Evolutionary conservation across 768 basidiomycete species (phyloP), one percentile per base, ranked within the genome.

Genomic region (Agrocybe praecox): DNA sequence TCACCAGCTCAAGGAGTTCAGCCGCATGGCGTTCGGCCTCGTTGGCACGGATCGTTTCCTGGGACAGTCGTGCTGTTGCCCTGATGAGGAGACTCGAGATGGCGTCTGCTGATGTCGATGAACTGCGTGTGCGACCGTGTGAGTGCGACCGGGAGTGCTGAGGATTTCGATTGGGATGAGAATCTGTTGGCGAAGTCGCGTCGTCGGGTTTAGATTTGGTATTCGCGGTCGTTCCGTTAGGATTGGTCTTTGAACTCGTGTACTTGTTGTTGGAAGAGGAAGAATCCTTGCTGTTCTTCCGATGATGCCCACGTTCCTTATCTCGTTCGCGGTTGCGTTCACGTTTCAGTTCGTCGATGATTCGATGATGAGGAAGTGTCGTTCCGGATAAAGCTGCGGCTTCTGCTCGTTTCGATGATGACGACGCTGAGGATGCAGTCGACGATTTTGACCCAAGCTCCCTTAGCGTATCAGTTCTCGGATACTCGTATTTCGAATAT

Each of bases 11-110:
- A 18, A 77, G 56, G 7, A 76, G 61, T 40, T 75, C 74, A 0
- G 62, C 40, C 4, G 69, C 65, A 23, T 72, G 72, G 8, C 54
- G 49, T 46, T 80, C 77, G 1, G 75, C 71, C 8, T 73, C 68
- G 53, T 78, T 71, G 7, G 77, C 76, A 43, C 77, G 69, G 21
- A 70, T 67, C 4, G 74, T 76, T 60, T 78, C 76, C 22, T 67
- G 65, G 1, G 67, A 50, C 1, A 77, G 65, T 6, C 63, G 57
- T 46, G 69, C 69, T 0, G 64, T 62, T 10, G 68, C 65, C 1
- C 65, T 22, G 3, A 65, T 33, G 24, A 71, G 57, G 19, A 69
- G 52, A 15, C 56, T 55, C 4, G 65, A 60, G 1, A 67, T 58
- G 2, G 67, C 64, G 18, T 65, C 59, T 18, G 63, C 58, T 1